Evolutionary conservation across 768 basidiomycete species (phyloP).

Genomic region (Mycena belliarum): DNA sequence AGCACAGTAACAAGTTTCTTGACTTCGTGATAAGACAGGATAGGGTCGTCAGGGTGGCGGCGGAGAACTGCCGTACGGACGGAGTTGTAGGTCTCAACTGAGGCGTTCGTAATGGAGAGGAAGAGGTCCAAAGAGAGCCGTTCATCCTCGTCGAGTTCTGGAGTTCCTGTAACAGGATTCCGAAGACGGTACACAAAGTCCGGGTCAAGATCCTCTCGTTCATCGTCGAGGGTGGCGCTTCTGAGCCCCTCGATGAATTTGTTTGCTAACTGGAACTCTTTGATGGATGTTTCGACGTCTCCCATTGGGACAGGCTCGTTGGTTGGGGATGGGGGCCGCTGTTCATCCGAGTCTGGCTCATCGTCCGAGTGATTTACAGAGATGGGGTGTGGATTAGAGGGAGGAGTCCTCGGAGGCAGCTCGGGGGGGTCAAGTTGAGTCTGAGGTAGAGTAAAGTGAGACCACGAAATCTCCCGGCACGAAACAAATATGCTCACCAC

Average conservation of each 20-base stretch:
- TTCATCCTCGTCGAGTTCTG: background rate
- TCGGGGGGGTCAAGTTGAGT: too few relatives aligned
- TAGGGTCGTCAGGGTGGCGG: constrained; percentile 10
- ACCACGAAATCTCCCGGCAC: too few relatives aligned
- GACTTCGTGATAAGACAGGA: constrained; percentile 24
- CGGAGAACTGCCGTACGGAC: constrained; percentile 12
- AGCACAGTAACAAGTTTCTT: constrained; percentile 18
- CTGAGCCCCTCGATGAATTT: background rate
- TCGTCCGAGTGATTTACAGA: too few relatives aligned
- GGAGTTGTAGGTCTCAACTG: constrained; percentile 23
- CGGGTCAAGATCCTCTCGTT: background rate
- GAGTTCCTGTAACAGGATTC: background rate
- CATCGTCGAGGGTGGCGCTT: background rate
- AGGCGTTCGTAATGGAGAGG: constrained; percentile 22
- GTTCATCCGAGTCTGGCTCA: background rate
- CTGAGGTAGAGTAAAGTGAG: too few relatives aligned
- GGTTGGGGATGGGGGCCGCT: background rate
- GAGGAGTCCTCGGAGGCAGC: background rate
- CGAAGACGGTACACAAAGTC: background rate
- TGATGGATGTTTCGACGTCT: background rate
- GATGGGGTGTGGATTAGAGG: too few relatives aligned
- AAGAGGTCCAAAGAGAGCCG: constrained; percentile 26
- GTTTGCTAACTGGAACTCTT: background rate
- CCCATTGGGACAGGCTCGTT: background rate
- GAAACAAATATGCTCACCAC: too few relatives aligned